Evolutionary conservation across 1,139 yeast genomes (phyloP).

Genomic region (Pichia sp.): DNA sequence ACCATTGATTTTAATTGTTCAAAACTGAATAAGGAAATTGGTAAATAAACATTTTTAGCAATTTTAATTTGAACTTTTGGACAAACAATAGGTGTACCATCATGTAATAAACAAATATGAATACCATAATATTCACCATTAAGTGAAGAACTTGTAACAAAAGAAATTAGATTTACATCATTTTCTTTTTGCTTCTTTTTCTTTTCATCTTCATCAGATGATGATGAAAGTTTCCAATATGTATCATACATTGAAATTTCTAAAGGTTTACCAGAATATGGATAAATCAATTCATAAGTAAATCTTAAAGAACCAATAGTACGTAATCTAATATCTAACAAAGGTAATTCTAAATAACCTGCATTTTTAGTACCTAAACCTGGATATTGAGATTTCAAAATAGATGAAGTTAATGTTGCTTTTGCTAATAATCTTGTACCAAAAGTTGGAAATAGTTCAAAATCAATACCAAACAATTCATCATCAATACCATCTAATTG

Average conservation of each 20-base stretch:
- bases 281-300: constrained; percentile 77
- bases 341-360: constrained; percentile 54
- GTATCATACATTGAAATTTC: constrained; percentile 93
- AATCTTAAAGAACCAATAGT: constrained; percentile 78
- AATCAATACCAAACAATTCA: constrained; percentile 59
- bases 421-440: constrained; percentile 91
- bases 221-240: constrained; percentile 76
- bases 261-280: constrained; percentile 79
- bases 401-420: constrained; percentile 45
- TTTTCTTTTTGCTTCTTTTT: constrained; percentile 5
- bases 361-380: constrained; percentile 34
- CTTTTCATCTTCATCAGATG: constrained; percentile 18
- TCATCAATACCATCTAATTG: constrained; percentile 78
- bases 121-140: constrained; percentile 74
- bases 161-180: constrained; percentile 38
- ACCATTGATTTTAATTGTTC: constrained; percentile 42
- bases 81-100: constrained; percentile 81
- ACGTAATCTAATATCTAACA: constrained; percentile 75
- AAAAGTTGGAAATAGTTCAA: constrained; percentile 89
- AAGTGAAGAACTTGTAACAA: constrained; percentile 88
- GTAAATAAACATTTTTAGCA: constrained; percentile 41
- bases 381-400: constrained; percentile 38
- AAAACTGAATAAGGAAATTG: constrained; percentile 39
- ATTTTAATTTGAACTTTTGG: constrained; percentile 63
- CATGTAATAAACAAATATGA: constrained; percentile 66